Conservation (phyloP, 176 grass and related monocot species). For the Rhipidocladum racemiflorum region DNA sequence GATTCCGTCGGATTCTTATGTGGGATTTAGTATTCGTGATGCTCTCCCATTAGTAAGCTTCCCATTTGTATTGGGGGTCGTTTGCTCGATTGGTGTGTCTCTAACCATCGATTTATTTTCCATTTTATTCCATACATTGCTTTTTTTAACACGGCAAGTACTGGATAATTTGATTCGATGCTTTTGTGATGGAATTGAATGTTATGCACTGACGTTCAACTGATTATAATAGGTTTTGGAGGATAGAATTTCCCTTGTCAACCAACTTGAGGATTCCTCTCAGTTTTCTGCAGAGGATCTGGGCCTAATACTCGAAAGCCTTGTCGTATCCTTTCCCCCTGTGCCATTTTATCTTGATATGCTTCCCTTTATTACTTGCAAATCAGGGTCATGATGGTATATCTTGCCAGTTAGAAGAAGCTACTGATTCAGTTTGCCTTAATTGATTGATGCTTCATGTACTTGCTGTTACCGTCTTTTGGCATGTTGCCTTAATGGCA, state of each 20-base stretch:
- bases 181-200: not conserved
- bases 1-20: not conserved
- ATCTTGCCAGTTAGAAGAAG: not conserved
- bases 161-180: not conserved
- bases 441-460: not conserved
- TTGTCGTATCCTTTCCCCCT: constrained; percentile 58
- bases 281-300: constrained; percentile 38
- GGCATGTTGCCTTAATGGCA: constrained; percentile 45
- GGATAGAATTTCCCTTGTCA: constrained; percentile 56
- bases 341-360: not conserved
- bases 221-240: constrained; percentile 61
- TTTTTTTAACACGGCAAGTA: not conserved
- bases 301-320: constrained; percentile 45
- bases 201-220: not conserved
- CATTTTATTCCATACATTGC: not conserved
- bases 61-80: not conserved
- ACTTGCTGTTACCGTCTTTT: not conserved
- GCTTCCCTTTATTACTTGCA: not conserved
- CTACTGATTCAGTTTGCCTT: not conserved
- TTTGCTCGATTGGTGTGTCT: not conserved
- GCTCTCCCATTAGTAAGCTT: not conserved
- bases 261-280: constrained; percentile 53
- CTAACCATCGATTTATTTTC: not conserved
- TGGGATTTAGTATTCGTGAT: not conserved
- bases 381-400: not conserved